phyloP scores from a whole-genome alignment of 306 rosid species.

The Glycine latifolia region DNA sequence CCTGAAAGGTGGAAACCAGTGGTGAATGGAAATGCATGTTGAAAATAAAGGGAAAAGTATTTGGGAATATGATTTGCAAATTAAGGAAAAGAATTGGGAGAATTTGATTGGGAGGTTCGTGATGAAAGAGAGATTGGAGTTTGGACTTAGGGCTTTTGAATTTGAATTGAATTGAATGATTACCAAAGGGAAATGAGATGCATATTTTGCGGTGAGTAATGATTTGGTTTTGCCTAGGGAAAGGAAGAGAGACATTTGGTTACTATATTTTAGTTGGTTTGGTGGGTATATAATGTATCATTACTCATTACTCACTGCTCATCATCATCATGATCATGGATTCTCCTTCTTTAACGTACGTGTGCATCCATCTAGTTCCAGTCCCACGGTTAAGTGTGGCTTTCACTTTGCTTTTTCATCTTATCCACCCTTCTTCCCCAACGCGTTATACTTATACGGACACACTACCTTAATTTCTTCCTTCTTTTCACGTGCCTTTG shows the following conservation, averaged over 20 bases:
- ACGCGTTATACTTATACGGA: no score
- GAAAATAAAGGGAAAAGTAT: background rate
- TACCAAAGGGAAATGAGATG: conserved; percentile 44
- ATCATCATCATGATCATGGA: conserved; percentile 40
- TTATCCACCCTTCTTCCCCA: background rate
- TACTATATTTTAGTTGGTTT: background rate
- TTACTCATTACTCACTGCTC: background rate
- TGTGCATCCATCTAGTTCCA: conserved; percentile 48
- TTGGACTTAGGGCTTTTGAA: no score
- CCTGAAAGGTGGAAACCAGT: background rate
- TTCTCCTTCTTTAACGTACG: conserved; percentile 68
- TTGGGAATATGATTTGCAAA: conserved; percentile 27
- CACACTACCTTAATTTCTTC: background rate
- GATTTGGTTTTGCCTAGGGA: conserved; percentile 55
- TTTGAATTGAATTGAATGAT: conserved; percentile 55
- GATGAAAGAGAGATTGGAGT: no score
- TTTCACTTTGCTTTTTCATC: conserved; percentile 16
- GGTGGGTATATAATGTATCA: conserved; percentile 46
- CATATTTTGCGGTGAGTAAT: conserved; percentile 65
- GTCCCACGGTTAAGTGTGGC: no score
- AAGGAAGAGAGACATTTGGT: conserved; percentile 42
- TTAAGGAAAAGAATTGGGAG: background rate
- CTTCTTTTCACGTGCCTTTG: background rate
- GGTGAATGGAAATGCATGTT: background rate
- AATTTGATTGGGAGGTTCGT: conserved; percentile 13